Evolutionary conservation across 495 filamentous ascomycete genomes (phyloP).

Genomic region (Tuber aestivum): DNA sequence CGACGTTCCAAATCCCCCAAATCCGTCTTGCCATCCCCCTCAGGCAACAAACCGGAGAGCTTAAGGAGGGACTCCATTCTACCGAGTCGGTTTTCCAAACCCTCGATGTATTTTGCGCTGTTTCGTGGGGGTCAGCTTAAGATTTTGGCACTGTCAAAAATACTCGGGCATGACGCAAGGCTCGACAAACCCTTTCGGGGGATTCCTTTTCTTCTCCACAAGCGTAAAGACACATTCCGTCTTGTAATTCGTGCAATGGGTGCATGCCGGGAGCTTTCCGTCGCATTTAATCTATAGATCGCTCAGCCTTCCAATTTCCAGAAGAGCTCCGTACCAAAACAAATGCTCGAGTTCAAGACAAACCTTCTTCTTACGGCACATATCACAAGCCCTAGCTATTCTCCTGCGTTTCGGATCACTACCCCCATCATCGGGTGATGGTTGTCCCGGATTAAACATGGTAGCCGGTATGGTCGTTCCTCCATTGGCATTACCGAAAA

Average conservation of each 20-base stretch:
- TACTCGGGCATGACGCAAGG: slow-evolving; percentile 27
- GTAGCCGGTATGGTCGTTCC: slow-evolving; percentile 44
- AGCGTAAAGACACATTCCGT: slow-evolving; percentile 96
- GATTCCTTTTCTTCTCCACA: slow-evolving; percentile 97
- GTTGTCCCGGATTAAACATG: slow-evolving; percentile 43
- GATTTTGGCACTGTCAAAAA: slow-evolving; percentile 1
- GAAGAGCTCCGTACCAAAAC: not conserved
- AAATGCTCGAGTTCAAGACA: slow-evolving; percentile 11
- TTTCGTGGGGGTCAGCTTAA: slow-evolving; percentile 29
- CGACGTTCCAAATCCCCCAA: slow-evolving; percentile 53
- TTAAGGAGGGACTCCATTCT: slow-evolving; percentile 88
- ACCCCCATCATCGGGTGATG: slow-evolving; percentile 55
- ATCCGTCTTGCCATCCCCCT: slow-evolving; percentile 81
- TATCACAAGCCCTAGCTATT: slow-evolving; percentile 94
- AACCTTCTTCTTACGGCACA: slow-evolving; percentile 95
- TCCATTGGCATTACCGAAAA: slow-evolving; percentile 33
- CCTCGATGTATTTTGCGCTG: slow-evolving; percentile 97
- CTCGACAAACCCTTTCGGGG: slow-evolving; percentile 78
- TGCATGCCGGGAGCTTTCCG: slow-evolving; percentile 88
- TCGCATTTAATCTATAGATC: slow-evolving; percentile 78
- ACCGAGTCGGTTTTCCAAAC: slow-evolving; percentile 85
- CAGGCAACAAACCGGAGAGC: slow-evolving; percentile 78
- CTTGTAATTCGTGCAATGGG: slow-evolving; percentile 97
- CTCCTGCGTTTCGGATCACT: slow-evolving; percentile 85
- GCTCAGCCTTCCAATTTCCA: slow-evolving; percentile 7